Base-by-base conservation (phyloP, 2,329 filamentous ascomycete genomes). In the Periglandula ipomoeae region DNA sequence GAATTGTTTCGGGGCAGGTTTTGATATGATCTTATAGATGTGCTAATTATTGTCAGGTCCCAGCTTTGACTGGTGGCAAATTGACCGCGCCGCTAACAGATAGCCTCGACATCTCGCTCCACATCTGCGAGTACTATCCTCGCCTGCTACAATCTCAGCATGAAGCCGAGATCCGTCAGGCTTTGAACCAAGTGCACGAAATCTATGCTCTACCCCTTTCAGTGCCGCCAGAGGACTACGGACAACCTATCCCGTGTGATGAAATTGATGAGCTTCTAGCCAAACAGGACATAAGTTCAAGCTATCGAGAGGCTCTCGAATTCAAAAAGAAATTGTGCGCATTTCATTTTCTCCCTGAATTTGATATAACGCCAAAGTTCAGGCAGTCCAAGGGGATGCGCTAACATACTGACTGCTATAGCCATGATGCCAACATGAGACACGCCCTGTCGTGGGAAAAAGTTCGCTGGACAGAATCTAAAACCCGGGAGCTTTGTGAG, bases 101-200 rank as follows among this genome's bases (percentile, higher is more conserved):
- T 23, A 45, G 43, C 22, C 43, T 45, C 27, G 17, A 45, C 27
- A 34, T 45, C 22, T 37, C 43, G 27, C 22, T 35, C 27, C 30
- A 35, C 43, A n/a, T 45, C n/a, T 45, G 43, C 43, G 19, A 45
- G 22, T 45, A 45, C 30, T 45, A 45, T n/a, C 43, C 43, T 4
- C 43, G 23, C 6, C 32, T 45, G 5, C 19, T 45, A 19, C 43
- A 27, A 8, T 11, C 43, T 13, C 4, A 11, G 8, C 43, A 45
- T 27, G 43, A 35, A 20, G 9, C 27, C n/a, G 27, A 27, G n/a
- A 45, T 45, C 27, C 23, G 43, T 13, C 13, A 37, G 9, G 20
- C 27, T n/a, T 20, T 45, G 27, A 22, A 27, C 5, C 26, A 45
- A 34, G 8, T 45, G 27, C 43, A 45, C 20, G 30, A 34, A 4